Evolutionary conservation across 2,329 filamentous ascomycete genomes (phyloP), one percentile per base, ranked within the genome.

Genomic region (Colletotrichum horii): DNA sequence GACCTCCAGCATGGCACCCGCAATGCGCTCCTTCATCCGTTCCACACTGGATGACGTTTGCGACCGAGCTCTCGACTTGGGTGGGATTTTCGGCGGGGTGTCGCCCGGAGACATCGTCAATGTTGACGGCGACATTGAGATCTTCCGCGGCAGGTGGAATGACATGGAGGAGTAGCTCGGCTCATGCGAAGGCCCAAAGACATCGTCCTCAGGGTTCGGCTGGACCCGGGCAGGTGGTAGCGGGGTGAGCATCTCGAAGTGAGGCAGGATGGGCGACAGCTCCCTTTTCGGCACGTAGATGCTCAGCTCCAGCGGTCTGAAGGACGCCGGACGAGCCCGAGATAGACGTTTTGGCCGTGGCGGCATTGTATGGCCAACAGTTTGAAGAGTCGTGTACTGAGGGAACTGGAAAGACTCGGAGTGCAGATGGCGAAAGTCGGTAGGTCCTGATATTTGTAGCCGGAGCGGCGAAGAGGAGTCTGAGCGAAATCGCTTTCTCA

Each of bases 391-490:
- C 38, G 62, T 56, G 55, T 78, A 75, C 22, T 78, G 76, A 28
- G 83, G 81, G 67, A 85, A 83, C 64, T 86, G 84, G 72, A 84
- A 84, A n/a, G 87, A 83, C 62, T 85, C 86, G 22, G 88, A 89
- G 70, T 89, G 84, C 65, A 93, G 78, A 83, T 93, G 91, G 62
- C 88, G 89, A 79, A 93, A 93, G 81, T 93, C 86, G 64, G 88
- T 88, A 5, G 91, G 91, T 24, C 86, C 86, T 56, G 91, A 92
- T 79, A 93, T 93, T 75, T 86, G 85, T 81, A 89, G 88, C 82
- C 89, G 86, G 82, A 88, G 89, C 80, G 88, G 84, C 58, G 86
- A 56, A 8, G 73, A 83, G 68, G 85, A 83, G 75, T 86, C 84
- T 75, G 88, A 85, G 78, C 86, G 84, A 79, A 88, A 83, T 70